phyloP scores from a whole-genome alignment of 2,329 filamentous ascomycete species.

The Penicillium sp. region DNA sequence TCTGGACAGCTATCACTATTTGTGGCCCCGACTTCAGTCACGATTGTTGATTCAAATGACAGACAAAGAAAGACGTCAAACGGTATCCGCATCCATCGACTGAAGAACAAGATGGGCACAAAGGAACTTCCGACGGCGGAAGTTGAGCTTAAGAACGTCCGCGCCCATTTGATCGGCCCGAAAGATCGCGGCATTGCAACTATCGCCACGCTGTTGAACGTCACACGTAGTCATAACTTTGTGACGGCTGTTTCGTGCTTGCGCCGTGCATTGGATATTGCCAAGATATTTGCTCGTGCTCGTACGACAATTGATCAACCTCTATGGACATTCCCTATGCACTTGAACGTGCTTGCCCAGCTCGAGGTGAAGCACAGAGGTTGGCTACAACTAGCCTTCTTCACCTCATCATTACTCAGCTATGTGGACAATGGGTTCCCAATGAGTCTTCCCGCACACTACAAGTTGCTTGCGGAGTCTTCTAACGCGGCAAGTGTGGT shows the following conservation, averaged over 20 bases:
- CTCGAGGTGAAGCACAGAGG: constrained; percentile 40
- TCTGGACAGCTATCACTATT: constrained; percentile 60
- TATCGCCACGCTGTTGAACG: constrained; percentile 61
- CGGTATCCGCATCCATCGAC: constrained; percentile 63
- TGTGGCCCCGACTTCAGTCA: constrained; percentile 60
- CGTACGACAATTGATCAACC: constrained; percentile 36
- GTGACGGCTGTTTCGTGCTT: constrained; percentile 4
- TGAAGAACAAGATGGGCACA: constrained; percentile 73
- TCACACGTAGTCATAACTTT: too few relatives aligned
- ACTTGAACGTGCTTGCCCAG: constrained; percentile 37
- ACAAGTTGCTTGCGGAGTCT: too few relatives aligned
- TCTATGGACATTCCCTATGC: constrained; percentile 40
- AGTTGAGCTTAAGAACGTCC: constrained; percentile 58
- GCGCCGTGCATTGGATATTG: constrained; percentile 40
- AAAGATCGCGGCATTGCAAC: constrained; percentile 67
- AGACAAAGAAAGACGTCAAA: constrained; percentile 52
- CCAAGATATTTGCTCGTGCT: constrained; percentile 39
- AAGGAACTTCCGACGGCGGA: constrained; percentile 70
- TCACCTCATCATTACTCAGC: constrained; percentile 18
- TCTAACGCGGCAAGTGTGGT: too few relatives aligned
- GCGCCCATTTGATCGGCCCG: constrained; percentile 64
- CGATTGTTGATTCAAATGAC: constrained; percentile 17
- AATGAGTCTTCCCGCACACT: too few relatives aligned
- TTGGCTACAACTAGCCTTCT: constrained; percentile 38
- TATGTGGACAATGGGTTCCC: too few relatives aligned